These are phyloP conservation scores for Penicillium roqueforti DNA, from an alignment of 495 filamentous ascomycete genomes.

Conservation along the genomic window DNA sequence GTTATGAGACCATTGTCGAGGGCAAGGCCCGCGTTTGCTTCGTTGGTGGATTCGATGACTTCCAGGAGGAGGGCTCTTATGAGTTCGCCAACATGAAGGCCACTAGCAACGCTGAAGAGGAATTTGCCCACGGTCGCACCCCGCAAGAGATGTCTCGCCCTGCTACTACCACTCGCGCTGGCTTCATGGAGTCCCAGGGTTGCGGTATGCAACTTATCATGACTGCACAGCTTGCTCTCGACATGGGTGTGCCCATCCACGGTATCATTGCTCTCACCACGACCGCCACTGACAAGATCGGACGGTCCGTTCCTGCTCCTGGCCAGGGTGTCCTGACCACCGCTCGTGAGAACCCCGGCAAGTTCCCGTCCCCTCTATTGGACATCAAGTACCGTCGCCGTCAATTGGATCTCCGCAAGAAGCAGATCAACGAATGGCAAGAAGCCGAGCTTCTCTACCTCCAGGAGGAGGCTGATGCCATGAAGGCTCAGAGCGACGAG, in stretches of 20 bases:
- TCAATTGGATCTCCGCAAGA: conserved; percentile 86
- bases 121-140: conserved; percentile 91
- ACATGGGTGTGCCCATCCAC: conserved; percentile 98
- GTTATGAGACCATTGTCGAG: conserved; percentile 95
- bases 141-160: conserved; percentile 97
- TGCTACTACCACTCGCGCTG: conserved; percentile 91
- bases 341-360: conserved; percentile 82
- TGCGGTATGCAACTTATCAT: conserved; percentile 98
- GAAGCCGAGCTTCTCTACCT: conserved; percentile 91
- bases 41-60: conserved; percentile 98
- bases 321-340: conserved; percentile 98
- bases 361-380: conserved; percentile 89
- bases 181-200: conserved; percentile 99
- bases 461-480: conserved; percentile 83
- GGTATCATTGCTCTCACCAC: conserved; percentile 90
- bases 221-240: conserved; percentile 90
- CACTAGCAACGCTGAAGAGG: conserved; percentile 93
- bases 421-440: conserved; percentile 92
- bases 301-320: conserved; percentile 91
- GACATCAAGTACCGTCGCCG: conserved; percentile 96
- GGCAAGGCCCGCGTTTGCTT: conserved; percentile 96
- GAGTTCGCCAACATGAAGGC: conserved; percentile 99
- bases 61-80: conserved; percentile 98
- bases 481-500: conserved; percentile 69
- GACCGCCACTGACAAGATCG: conserved; percentile 99